Conservation (phyloP, 2,329 filamentous ascomycete genomes). For the Monosporascus cannonballus region DNA sequence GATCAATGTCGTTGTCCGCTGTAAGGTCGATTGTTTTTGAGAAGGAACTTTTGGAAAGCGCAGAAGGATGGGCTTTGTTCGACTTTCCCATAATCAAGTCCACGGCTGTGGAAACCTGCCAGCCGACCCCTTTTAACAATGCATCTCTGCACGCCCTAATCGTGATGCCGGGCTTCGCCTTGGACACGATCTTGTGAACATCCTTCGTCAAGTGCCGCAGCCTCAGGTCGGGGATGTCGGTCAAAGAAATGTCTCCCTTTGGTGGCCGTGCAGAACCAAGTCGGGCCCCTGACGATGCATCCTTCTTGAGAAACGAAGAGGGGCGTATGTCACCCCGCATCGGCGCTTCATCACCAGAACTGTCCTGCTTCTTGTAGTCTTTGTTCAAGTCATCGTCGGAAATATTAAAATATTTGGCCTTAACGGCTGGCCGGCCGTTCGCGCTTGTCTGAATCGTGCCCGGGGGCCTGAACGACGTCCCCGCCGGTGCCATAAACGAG, state of each 20-base stretch:
- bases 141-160: slow-evolving; percentile 23
- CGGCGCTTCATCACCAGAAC: slow-evolving; percentile 24
- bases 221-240: slow-evolving; percentile 24
- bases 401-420: slow-evolving; percentile 22
- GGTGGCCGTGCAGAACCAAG: slow-evolving; percentile 5
- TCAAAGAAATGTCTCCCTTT: slow-evolving; percentile 18
- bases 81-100: slow-evolving; percentile 12
- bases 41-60: slow-evolving; percentile 1
- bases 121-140: slow-evolving; percentile 16
- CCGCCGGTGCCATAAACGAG: slow-evolving; percentile 66
- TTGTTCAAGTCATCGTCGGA: slow-evolving; percentile 27
- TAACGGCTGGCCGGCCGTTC: slow-evolving; percentile 29
- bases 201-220: slow-evolving; percentile 23
- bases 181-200: slow-evolving; percentile 22
- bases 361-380: slow-evolving; percentile 26
- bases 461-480: slow-evolving; percentile 61
- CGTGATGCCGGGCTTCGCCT: slow-evolving; percentile 18
- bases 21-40: not conserved
- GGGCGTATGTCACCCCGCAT: slow-evolving; percentile 27
- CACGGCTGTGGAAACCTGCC: slow-evolving; percentile 21
- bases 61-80: slow-evolving; percentile 1
- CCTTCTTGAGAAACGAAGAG: slow-evolving; percentile 23
- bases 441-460: slow-evolving; percentile 18
- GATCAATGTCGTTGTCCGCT: not conserved
- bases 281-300: slow-evolving; percentile 7